Percentiles rank a stretch among this genome's conserved stretches.
phyloP scores from a whole-genome alignment of 2,329 filamentous ascomycete species.

The Scytalidium lignicola region DNA sequence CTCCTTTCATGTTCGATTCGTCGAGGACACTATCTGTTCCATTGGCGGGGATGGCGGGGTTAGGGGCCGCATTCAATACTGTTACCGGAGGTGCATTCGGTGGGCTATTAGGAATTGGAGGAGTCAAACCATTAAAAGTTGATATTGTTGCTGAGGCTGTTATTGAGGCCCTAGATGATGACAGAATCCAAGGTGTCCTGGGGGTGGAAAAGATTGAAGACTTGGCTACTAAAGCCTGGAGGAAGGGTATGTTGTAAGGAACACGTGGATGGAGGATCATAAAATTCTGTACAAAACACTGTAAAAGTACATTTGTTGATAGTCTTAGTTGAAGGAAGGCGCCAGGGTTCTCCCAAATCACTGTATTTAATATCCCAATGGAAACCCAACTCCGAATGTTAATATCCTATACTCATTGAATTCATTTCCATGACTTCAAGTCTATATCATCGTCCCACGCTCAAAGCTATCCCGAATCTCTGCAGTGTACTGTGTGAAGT shows the following conservation, averaged over 20 bases:
- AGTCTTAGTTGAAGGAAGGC: neutral
- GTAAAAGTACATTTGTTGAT: neutral
- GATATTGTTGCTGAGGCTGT: conserved; percentile 85
- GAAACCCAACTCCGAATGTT: conserved; percentile 4
- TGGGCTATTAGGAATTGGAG: conserved; percentile 74
- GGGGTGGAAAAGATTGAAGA: conserved; percentile 77
- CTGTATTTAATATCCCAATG: neutral
- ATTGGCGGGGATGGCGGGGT: conserved; percentile 71
- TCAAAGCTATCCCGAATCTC: conserved; percentile 98
- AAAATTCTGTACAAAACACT: neutral
- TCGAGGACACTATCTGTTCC: conserved; percentile 78
- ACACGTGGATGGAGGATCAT: neutral
- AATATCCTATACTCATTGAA: conserved; percentile 6
- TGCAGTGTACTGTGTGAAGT: conserved; percentile 64
- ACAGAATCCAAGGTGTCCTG: conserved; percentile 66
- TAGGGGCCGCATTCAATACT: conserved; percentile 71
- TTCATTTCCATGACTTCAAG: conserved; percentile 5
- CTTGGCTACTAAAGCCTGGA: conserved; percentile 78
- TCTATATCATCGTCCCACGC: conserved; percentile 86
- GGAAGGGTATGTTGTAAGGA: conserved; percentile 76
- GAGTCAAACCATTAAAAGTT: conserved; percentile 79
- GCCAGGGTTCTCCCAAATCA: neutral
- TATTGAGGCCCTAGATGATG: conserved; percentile 78
- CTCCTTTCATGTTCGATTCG: conserved; percentile 85
- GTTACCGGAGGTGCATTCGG: conserved; percentile 71